Evolutionary conservation across 345 rosid species (phyloP).

Genomic region (Sonneratia caseolaris): DNA sequence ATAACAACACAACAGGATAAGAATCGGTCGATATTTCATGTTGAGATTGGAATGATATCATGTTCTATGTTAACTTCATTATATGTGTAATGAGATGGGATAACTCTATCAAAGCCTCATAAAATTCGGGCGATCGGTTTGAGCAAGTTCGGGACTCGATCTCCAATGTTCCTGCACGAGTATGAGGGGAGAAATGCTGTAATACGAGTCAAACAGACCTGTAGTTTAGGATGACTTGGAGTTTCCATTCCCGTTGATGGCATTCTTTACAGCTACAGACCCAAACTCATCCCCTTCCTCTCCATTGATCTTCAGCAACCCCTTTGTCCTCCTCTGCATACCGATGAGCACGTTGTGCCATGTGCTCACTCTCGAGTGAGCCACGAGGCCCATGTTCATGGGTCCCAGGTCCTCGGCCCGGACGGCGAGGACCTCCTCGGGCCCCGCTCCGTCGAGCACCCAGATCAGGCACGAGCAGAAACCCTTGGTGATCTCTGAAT

Average conservation of each 20-base stretch:
- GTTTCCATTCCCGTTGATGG: not conserved
- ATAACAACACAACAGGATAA: not conserved
- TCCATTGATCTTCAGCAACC: constrained; percentile 7
- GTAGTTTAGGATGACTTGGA: not conserved
- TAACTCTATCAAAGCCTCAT: not conserved
- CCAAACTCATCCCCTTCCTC: not conserved
- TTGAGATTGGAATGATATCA: not conserved
- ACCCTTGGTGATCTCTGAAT: constrained; percentile 81
- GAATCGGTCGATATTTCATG: not conserved
- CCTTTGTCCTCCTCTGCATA: constrained; percentile 53
- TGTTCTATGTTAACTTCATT: no score
- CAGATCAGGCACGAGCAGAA: constrained; percentile 63
- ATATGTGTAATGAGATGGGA: no score
- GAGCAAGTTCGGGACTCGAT: not conserved
- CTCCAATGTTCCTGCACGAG: no score
- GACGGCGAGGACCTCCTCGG: constrained; percentile 65
- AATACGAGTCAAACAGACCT: not conserved
- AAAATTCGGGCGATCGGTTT: no score
- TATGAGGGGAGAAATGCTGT: no score
- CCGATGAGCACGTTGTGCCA: constrained; percentile 63
- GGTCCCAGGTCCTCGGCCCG: constrained; percentile 56
- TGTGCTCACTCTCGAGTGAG: constrained; percentile 64
- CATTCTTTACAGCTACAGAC: not conserved
- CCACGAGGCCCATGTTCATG: constrained; percentile 67
- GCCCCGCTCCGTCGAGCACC: constrained; percentile 68